Conservation (phyloP, 2,329 filamentous ascomycete species). For the Calonectria multiphialidica region DNA sequence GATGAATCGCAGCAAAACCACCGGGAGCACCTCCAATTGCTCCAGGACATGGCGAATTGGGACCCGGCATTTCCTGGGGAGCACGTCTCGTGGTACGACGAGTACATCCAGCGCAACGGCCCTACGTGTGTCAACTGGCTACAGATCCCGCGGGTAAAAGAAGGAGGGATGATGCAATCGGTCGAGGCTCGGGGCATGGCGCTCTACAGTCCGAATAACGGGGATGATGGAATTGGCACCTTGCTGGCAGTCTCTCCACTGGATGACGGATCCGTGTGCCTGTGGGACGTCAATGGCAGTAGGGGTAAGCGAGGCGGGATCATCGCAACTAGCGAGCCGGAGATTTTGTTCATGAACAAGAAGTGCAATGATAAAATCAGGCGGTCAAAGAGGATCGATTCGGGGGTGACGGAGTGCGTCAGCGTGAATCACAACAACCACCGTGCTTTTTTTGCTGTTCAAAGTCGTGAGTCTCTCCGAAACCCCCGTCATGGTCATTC, state of each 20-base stretch:
- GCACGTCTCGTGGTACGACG: constrained; percentile 84
- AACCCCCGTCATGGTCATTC: background rate
- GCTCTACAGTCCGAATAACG: constrained; percentile 67
- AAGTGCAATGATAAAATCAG: constrained; percentile 57
- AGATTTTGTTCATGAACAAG: constrained; percentile 73
- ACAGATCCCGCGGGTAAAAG: constrained; percentile 66
- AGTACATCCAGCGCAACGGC: constrained; percentile 87
- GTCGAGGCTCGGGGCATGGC: constrained; percentile 82
- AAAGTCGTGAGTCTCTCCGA: constrained; percentile 66
- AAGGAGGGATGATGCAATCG: constrained; percentile 57
- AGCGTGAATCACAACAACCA: constrained; percentile 78
- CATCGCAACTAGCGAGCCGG: constrained; percentile 73
- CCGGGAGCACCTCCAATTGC: constrained; percentile 36
- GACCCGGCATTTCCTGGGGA: constrained; percentile 82
- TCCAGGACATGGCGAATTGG: constrained; percentile 81
- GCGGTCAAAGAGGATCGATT: constrained; percentile 75
- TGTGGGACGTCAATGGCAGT: constrained; percentile 82
- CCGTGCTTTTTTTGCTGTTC: constrained; percentile 84
- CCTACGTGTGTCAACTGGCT: constrained; percentile 84
- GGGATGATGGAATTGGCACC: constrained; percentile 58
- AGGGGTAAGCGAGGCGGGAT: constrained; percentile 70
- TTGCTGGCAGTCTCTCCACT: constrained; percentile 79
- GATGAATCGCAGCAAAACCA: constrained; percentile 32
- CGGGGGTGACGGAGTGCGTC: constrained; percentile 83
- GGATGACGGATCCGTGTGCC: constrained; percentile 87